Conservation (phyloP, 2,329 filamentous ascomycete species). For the Ophiostoma perfectum region DNA sequence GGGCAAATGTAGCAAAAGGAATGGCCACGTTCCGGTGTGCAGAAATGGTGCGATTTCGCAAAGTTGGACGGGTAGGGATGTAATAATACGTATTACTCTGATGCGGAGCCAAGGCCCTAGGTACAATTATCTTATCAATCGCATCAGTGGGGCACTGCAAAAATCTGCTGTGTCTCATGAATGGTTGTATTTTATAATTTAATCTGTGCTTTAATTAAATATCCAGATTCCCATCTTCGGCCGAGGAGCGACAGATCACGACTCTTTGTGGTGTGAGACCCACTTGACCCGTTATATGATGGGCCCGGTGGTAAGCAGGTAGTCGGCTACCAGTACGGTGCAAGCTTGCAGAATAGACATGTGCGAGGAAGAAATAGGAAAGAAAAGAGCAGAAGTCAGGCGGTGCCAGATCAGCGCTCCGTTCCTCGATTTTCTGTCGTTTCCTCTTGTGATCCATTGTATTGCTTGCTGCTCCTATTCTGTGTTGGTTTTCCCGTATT, state of each 20-base stretch:
- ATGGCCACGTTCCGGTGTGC: conserved; percentile 15
- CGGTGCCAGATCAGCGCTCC: background rate
- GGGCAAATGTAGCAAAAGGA: background rate
- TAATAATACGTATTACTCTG: background rate
- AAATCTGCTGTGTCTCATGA: background rate
- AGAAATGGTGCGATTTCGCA: conserved; percentile 24
- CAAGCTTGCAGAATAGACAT: background rate
- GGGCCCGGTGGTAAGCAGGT: conserved; percentile 15
- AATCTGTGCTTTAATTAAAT: conserved; percentile 16
- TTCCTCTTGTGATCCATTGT: background rate
- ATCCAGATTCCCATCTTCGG: background rate
- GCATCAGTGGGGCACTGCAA: conserved; percentile 24
- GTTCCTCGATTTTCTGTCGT: background rate
- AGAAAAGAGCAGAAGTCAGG: background rate
- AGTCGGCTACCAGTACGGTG: background rate
- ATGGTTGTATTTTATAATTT: background rate
- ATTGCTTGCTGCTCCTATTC: background rate
- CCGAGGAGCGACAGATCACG: conserved; percentile 21
- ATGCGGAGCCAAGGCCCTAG: conserved; percentile 15
- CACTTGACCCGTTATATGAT: conserved; percentile 13
- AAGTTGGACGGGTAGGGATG: background rate
- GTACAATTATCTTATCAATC: conserved; percentile 32
- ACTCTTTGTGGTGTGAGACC: background rate
- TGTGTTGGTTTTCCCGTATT: background rate
- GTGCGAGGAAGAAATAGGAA: conserved; percentile 1